These are phyloP conservation scores for Musa acuminata DNA, from an alignment of 176 grass and related monocot genomes.

Conservation along the genomic window DNA sequence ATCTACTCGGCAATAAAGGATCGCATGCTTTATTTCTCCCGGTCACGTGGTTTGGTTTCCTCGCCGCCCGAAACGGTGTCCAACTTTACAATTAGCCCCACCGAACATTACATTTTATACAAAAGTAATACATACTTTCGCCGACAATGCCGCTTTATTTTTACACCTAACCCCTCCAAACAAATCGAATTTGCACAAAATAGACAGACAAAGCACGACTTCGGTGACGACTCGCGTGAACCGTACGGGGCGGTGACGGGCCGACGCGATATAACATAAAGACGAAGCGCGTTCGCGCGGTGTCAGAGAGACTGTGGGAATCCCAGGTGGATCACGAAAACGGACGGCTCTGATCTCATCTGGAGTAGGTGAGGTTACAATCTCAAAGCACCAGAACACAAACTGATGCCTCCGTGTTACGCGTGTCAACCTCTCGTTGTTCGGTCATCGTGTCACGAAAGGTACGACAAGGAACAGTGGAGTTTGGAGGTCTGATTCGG, in stretches of 20 bases:
- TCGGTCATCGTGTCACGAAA: too few relatives aligned
- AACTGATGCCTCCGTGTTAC: too few relatives aligned
- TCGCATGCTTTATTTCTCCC: too few relatives aligned
- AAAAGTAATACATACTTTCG: not conserved
- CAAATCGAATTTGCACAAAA: not conserved
- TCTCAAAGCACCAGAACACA: too few relatives aligned
- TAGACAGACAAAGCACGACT: not conserved
- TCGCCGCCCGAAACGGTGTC: not conserved
- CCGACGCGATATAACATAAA: not conserved
- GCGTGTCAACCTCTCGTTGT: too few relatives aligned
- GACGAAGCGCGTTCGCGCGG: not conserved
- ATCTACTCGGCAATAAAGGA: not conserved
- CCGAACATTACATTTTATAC: not conserved
- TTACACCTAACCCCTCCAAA: not conserved
- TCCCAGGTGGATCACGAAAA: not conserved
- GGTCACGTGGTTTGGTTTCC: not conserved
- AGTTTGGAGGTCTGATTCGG: too few relatives aligned
- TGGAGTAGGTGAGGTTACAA: too few relatives aligned
- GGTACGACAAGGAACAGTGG: too few relatives aligned
- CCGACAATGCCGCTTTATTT: not conserved
- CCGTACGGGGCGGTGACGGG: too few relatives aligned
- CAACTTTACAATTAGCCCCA: not conserved
- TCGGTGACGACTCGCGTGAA: too few relatives aligned
- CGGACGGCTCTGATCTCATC: not conserved
- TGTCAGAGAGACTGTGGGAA: not conserved